Evolutionary conservation across 208 protist genomes (phyloP).

Genomic region (Trypanosoma avium): DNA sequence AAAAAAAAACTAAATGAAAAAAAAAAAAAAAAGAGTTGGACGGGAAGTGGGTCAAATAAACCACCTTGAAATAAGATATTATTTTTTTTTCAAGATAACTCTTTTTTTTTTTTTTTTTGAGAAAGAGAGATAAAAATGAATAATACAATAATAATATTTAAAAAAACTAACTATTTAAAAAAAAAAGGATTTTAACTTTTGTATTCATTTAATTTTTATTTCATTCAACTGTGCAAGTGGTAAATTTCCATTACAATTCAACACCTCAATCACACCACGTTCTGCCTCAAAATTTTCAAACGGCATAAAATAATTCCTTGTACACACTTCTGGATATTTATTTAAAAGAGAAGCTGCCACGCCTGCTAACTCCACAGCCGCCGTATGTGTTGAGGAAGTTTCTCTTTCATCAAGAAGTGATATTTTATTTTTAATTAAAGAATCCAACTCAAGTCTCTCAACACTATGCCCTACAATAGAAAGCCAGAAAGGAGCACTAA

Average conservation of each 20-base stretch:
- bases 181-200: no score
- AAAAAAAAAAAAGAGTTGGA: conserved; percentile 2
- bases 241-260: background rate
- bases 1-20: conserved; percentile 14
- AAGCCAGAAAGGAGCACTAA: conserved; percentile 59
- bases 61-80: no score
- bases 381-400: background rate
- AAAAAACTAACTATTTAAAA: conserved; percentile 4
- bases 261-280: conserved; percentile 22
- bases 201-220: background rate
- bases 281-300: conserved; percentile 28
- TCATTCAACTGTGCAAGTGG: conserved; percentile 13
- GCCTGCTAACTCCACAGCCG: conserved; percentile 12
- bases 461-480: conserved; percentile 52
- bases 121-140: conserved; percentile 1
- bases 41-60: no score
- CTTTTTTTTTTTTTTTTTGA: background rate
- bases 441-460: conserved; percentile 6
- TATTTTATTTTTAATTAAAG: no score
- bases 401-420: background rate
- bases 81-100: no score
- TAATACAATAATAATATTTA: background rate
- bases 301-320: conserved; percentile 38
- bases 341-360: conserved; percentile 8
- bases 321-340: conserved; percentile 1